Conservation (phyloP, 306 rosid genomes). For the Bauhinia variegata region DNA sequence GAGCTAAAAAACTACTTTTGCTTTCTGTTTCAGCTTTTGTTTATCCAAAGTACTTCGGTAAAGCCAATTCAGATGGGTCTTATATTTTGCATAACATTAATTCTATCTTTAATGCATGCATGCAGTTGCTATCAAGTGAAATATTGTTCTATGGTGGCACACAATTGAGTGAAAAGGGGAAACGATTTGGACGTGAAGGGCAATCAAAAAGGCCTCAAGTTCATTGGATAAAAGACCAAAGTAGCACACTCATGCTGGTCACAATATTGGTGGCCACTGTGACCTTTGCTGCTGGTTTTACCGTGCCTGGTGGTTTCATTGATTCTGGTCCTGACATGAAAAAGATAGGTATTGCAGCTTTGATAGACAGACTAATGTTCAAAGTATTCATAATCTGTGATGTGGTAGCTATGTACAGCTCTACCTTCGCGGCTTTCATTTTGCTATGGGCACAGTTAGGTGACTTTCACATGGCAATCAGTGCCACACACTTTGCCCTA, state of each 20-base stretch:
- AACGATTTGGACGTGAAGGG: not conserved
- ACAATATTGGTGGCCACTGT: constrained; percentile 23
- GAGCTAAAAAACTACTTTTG: no score
- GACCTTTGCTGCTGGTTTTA: constrained; percentile 20
- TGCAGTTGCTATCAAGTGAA: not conserved
- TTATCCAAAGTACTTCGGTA: no score
- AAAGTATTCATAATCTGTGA: constrained; percentile 15
- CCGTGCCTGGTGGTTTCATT: constrained; percentile 14
- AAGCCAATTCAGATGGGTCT: no score
- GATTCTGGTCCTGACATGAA: not conserved
- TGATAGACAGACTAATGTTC: not conserved
- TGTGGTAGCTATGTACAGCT: constrained; percentile 33
- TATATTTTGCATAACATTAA: no score
- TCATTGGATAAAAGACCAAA: constrained; percentile 7
- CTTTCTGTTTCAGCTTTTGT: no score
- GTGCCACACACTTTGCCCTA: not conserved
- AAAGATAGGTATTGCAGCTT: not conserved
- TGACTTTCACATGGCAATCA: not conserved
- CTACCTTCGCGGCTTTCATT: not conserved
- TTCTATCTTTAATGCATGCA: no score
- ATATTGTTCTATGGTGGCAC: not conserved
- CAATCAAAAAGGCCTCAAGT: not conserved
- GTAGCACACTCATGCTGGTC: constrained; percentile 25
- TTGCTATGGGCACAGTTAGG: constrained; percentile 28
- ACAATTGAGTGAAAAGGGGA: not conserved